These are phyloP conservation scores for Borovskyia barvae DNA, from an alignment of 208 protist species.

Conservation along the genomic window DNA sequence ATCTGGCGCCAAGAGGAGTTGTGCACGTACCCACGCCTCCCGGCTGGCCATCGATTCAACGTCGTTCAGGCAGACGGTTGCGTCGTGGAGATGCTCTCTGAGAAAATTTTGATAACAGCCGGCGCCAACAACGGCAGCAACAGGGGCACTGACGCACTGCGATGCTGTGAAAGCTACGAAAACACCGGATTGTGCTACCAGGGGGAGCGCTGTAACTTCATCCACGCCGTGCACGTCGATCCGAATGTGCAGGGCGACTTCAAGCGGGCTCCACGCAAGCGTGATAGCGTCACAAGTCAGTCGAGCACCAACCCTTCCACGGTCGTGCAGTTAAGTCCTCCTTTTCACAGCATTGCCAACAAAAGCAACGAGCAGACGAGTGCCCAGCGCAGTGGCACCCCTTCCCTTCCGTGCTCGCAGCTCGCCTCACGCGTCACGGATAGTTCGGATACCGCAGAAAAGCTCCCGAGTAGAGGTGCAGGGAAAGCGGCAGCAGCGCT, in stretches of 20 bases:
- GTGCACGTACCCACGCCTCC: slow-evolving; percentile 74
- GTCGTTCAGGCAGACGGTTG: slow-evolving; percentile 29
- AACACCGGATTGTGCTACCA: slow-evolving; percentile 62
- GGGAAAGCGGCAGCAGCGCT: too few relatives aligned
- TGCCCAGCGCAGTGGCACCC: slow-evolving; percentile 2
- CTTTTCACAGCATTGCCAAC: too few relatives aligned
- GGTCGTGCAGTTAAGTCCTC: too few relatives aligned
- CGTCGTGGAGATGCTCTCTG: slow-evolving; percentile 23
- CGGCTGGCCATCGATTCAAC: slow-evolving; percentile 13
- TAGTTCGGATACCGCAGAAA: too few relatives aligned
- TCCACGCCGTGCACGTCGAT: slow-evolving; percentile 78
- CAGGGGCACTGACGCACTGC: background rate
- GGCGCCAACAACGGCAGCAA: background rate
- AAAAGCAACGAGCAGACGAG: too few relatives aligned
- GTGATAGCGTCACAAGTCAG: too few relatives aligned
- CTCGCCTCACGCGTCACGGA: too few relatives aligned
- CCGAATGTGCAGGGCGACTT: slow-evolving; percentile 59
- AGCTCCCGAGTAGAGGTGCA: too few relatives aligned
- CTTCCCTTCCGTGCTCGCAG: too few relatives aligned
- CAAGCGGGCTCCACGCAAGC: slow-evolving; percentile 59
- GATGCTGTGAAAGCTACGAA: slow-evolving; percentile 21
- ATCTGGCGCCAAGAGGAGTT: slow-evolving; percentile 56
- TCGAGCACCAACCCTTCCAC: too few relatives aligned
- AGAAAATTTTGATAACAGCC: slow-evolving; percentile 32
- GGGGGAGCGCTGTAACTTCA: slow-evolving; percentile 70